A percentile compares a stretch with the other conserved stretches of the same genome.
Evolutionary conservation across 352 stramenopile species (phyloP).

Genomic region (Stramenopiles sp.): DNA sequence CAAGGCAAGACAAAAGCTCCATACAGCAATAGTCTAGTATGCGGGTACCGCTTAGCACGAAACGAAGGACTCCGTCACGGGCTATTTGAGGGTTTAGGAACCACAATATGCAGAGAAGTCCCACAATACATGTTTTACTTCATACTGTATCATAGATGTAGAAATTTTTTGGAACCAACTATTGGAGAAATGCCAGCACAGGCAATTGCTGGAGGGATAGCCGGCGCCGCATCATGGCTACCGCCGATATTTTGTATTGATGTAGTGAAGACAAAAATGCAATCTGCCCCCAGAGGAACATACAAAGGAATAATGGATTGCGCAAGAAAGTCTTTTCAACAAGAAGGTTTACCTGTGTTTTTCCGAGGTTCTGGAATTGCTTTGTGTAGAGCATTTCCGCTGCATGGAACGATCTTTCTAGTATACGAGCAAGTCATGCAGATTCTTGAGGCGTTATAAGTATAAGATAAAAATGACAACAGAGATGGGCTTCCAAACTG

Average conservation of each 20-base stretch:
- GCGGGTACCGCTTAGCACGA: neutral
- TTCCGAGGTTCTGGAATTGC: neutral
- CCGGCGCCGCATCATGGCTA: neutral
- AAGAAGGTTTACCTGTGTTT: neutral
- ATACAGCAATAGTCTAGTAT: neutral
- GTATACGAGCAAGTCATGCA: neutral
- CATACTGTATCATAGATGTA: neutral
- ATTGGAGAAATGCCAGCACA: neutral
- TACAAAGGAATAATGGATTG: neutral
- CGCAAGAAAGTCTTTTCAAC: neutral
- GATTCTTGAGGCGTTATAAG: neutral
- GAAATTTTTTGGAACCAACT: neutral
- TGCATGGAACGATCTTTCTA: neutral
- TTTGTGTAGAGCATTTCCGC: neutral
- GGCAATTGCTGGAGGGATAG: neutral
- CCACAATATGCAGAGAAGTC: neutral
- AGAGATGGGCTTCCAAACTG: no score
- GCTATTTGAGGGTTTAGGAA: neutral
- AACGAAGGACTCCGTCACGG: neutral
- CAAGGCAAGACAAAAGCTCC: neutral
- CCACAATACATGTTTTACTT: neutral
- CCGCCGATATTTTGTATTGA: constrained; percentile 1
- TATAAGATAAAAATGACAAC: no score
- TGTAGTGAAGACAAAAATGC: neutral
- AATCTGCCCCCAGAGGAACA: neutral